Evolutionary conservation across 257 asterid genomes (phyloP).

Genomic region (Solanum pimpinellifolium): DNA sequence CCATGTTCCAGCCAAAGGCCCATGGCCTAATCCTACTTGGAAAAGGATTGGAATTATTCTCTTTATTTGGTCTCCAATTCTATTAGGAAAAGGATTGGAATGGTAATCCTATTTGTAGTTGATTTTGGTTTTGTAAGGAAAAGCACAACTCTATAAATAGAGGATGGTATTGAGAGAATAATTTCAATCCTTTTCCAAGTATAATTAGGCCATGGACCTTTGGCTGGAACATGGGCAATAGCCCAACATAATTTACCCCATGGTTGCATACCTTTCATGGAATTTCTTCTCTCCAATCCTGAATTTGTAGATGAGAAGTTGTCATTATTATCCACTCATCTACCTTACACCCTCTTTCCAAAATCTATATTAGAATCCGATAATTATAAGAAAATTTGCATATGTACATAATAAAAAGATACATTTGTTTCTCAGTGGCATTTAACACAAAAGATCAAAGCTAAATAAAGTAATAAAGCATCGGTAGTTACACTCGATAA

Average conservation of each 20-base stretch:
- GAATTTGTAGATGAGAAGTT: neutral
- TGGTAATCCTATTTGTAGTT: no score
- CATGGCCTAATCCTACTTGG: no score
- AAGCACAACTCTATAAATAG: no score
- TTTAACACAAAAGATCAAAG: neutral
- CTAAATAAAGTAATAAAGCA: neutral
- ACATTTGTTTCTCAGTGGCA: neutral
- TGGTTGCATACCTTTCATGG: neutral
- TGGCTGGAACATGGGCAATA: no score
- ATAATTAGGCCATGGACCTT: no score
- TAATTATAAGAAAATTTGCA: neutral
- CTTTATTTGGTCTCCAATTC: no score
- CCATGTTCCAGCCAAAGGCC: no score
- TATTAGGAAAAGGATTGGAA: no score
- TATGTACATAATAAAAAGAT: neutral
- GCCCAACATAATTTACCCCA: neutral
- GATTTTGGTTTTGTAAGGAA: no score
- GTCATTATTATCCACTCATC: neutral
- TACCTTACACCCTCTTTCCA: neutral
- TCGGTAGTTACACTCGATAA: neutral
- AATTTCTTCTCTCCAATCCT: neutral
- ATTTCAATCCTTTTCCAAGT: no score
- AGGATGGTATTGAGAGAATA: no score
- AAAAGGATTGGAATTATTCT: no score
- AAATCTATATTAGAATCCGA: neutral